Evolutionary conservation across 495 filamentous ascomycete species (phyloP).

Genomic region (Poronia punctata): DNA sequence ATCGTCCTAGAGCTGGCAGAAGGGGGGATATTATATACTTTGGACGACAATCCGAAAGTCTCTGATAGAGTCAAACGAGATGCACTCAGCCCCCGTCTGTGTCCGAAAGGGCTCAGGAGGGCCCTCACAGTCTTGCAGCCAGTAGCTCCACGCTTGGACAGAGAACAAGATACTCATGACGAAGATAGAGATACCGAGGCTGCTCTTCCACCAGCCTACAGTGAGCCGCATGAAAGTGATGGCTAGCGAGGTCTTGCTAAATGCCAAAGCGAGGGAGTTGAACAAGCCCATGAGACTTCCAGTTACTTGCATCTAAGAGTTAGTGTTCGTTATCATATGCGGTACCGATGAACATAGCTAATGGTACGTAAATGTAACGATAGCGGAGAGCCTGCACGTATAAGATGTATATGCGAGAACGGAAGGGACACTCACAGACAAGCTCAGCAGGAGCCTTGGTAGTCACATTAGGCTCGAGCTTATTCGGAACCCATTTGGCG

Average conservation of each 20-base stretch:
- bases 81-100: not conserved
- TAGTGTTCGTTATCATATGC: not conserved
- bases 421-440: constrained; percentile 1
- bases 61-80: constrained; percentile 5
- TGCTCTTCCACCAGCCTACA: constrained; percentile 8
- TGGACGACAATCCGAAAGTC: constrained; percentile 4
- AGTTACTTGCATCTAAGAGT: not conserved
- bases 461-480: constrained; percentile 10
- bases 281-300: constrained; percentile 11
- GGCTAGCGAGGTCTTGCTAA: constrained; percentile 8
- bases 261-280: constrained; percentile 8
- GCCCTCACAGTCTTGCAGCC: constrained; percentile 10
- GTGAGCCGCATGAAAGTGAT: constrained; percentile 7
- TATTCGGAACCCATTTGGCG: constrained; percentile 5
- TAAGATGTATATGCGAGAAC: no score
- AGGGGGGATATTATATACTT: not conserved
- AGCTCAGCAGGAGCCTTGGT: not conserved
- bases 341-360: not conserved
- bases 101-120: constrained; percentile 4
- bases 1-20: not conserved
- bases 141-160: constrained; percentile 11
- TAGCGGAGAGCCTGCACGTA: no score
- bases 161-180: constrained; percentile 3
- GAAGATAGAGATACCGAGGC: constrained; percentile 1
- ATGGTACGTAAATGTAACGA: not conserved